Base-by-base conservation (phyloP, 305 asterid species). In the Euphrasia arctica region DNA sequence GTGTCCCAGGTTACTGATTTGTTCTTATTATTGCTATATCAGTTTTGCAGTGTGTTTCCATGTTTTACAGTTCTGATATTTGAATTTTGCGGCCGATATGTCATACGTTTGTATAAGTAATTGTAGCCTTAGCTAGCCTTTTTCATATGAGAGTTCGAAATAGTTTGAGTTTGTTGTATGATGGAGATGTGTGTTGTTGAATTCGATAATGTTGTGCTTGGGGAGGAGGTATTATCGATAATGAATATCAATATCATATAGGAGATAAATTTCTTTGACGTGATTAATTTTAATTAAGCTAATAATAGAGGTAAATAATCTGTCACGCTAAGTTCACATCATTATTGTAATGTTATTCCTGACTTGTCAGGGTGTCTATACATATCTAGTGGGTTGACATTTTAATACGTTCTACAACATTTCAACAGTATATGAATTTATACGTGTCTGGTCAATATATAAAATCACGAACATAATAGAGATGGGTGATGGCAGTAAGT, bases 1-100 rank as follows among this genome's bases (percentile, higher is more conserved):
- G 51, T 82, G 22, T 75, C 90, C 54, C 98, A 87, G 92, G 98
- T 83, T 64, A 31, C 59, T 63, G n/a, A 25, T n/a, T 54, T 55
- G 34, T 55, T 55, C 32, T 18, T 18, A 18, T 18, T 18, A 29
- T 29, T 29, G 4, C 32, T 27, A 18, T 34, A 22, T 27, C 39
- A 22, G 6, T 10, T 55, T 58, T 32, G 22, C n/a, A 22, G 34
- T 70, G 3, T 29, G 32, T 29, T 29, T 70, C 25, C 36, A 50
- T 9, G 18, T 18, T 18, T 55, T 62, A 8, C 29, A 3, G 64
- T 25, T 14, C 63, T 58, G 7, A 15, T 58, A 5, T 8, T 18
- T 10, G 61, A 61, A 56, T 42, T 62, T 64, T 13, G 54, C 54
- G 22, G 22, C 22, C 22, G 22, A 18, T 18, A 18, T 18, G 22